Base-by-base conservation (phyloP, 768 basidiomycete genomes). In the Albatrellus ellisii region DNA sequence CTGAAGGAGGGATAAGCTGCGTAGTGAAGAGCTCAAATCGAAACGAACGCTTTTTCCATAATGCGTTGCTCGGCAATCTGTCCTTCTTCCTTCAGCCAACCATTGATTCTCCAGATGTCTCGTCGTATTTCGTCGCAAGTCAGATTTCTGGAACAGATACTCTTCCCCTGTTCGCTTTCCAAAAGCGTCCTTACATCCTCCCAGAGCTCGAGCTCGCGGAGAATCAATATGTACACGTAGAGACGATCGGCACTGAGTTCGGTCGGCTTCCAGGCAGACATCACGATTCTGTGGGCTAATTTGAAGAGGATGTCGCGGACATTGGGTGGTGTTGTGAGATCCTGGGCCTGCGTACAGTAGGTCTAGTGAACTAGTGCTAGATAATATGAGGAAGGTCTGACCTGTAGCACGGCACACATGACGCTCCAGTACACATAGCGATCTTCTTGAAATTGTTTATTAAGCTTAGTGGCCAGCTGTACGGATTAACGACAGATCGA, bases 351-450 rank as follows among this genome's bases (percentile, higher is more conserved):
- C n/a, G 27, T n/a, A n/a, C n/a, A n/a, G n/a, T n/a, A n/a, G n/a
- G n/a, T n/a, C 18, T 31, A 24, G 22, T 38, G 34, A 27, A 26
- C 40, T 10, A 42, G 25, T 8, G 24, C n/a, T 11, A 4, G 39
- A 4, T 32, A 2, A 41, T 45, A 15, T 31, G n/a, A 32, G 4
- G 10, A 6, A 27, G 40, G 39, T 22, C 46, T 45, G 36, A 81
- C 84, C 72, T 91, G 88, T 14, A 90, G 73, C 36, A 87, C 67
- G 9, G 82, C 75, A 46, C 83, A 74, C 53, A 84, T 82, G 26
- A 83, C 72, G 48, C 72, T 79, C 88, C 88, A 91, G 55, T 81
- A 89, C 28, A 88, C 58, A 54, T 83, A 88, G 31, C 80, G 70
- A 41, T 84, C 80, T 26, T 83, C 77, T 45, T 81, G 81, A 56